A percentile compares a stretch with the other conserved stretches of the same genome.
Conservation (phyloP, 2,329 filamentous ascomycete genomes). For the Cladosporium phlei region DNA sequence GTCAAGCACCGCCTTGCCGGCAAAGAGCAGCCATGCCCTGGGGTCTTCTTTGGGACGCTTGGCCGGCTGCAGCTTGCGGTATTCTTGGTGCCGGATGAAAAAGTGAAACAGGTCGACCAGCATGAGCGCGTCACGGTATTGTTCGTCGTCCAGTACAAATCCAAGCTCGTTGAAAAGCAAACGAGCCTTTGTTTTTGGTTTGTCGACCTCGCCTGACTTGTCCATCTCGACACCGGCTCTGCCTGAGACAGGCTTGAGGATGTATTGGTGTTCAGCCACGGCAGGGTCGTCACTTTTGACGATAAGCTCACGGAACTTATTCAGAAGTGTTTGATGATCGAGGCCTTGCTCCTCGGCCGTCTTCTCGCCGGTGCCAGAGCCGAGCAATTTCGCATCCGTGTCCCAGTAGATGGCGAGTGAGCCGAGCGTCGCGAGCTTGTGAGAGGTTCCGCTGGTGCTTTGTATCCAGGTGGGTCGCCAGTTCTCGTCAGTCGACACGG, state of each 20-base stretch:
- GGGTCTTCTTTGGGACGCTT: slow-evolving; percentile 83
- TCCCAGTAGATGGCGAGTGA: slow-evolving; percentile 97
- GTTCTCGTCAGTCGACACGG: slow-evolving; percentile 87
- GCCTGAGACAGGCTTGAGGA: slow-evolving; percentile 91
- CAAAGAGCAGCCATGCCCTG: slow-evolving; percentile 86
- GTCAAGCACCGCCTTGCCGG: slow-evolving; percentile 77
- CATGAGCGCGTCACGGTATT: slow-evolving; percentile 96
- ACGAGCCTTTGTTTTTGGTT: slow-evolving; percentile 83
- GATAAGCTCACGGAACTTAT: slow-evolving; percentile 74
- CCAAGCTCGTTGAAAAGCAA: slow-evolving; percentile 96
- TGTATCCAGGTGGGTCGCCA: slow-evolving; percentile 98
- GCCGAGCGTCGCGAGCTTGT: slow-evolving; percentile 88
- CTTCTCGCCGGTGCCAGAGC: slow-evolving; percentile 70
- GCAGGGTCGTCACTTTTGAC: slow-evolving; percentile 60
- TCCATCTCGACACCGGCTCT: slow-evolving; percentile 92
- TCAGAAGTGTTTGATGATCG: slow-evolving; percentile 70
- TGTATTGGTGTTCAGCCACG: slow-evolving; percentile 72
- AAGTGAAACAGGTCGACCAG: slow-evolving; percentile 98
- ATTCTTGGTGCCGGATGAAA: slow-evolving; percentile 95
- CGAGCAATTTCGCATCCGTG: slow-evolving; percentile 80
- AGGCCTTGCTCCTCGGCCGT: slow-evolving; percentile 56
- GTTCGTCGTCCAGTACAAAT: slow-evolving; percentile 92
- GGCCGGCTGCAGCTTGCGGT: slow-evolving; percentile 87
- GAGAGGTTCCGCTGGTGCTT: slow-evolving; percentile 72
- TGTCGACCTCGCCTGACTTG: slow-evolving; percentile 76